Base-by-base conservation (phyloP, 1,284 basidiomycete genomes). In the Ceratobasidium sp. region DNA sequence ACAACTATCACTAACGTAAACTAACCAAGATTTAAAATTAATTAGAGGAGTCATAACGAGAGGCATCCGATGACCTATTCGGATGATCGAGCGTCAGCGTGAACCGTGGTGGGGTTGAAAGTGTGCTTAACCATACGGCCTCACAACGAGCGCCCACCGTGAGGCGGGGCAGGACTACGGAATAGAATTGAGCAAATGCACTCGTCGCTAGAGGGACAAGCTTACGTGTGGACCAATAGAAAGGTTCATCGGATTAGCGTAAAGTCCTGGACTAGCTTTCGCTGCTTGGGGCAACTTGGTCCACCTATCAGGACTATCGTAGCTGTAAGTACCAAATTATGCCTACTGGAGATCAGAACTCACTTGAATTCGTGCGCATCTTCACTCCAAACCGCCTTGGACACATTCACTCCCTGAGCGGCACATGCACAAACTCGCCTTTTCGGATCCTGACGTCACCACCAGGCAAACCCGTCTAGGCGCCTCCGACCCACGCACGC, bases 321-420 rank as follows among this genome's bases (percentile, higher is more conserved):
- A 16, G 41, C n/a, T n/a, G 27, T 67, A 55, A 59, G 59, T 3
- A 23, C 23, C 60, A 46, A 50, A 8, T 23, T 20, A 44, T 14
- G 30, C 1, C 14, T 4, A 44, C 27, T 7, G 27, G 46, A 41
- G 35, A 20, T 10, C 30, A 73, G 23, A n/a, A 76, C 73, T 44
- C 52, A 81, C 81, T 77, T 88, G 84, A 94, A 95, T 35, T 88
- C 85, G 92, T 92, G 93, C 48, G 91, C 92, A 82, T 93, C 89
- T 20, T 88, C 85, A 8, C 93, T 94, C 93, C 94, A 95, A 35
- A 94, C 87, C 38, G 84, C 87, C 79, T 90, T 91, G 82, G 93
- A 92, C 50, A 93, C 83, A 81, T 94, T 93, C 85, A 94, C 91
- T 2, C 89, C 92, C 81, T 95, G 14, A 94, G 84, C 0, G 93